These are phyloP conservation scores for Yamadazyma spencermartinsiae DNA, from an alignment of 1,139 yeast genomes.

Conservation along the genomic window DNA sequence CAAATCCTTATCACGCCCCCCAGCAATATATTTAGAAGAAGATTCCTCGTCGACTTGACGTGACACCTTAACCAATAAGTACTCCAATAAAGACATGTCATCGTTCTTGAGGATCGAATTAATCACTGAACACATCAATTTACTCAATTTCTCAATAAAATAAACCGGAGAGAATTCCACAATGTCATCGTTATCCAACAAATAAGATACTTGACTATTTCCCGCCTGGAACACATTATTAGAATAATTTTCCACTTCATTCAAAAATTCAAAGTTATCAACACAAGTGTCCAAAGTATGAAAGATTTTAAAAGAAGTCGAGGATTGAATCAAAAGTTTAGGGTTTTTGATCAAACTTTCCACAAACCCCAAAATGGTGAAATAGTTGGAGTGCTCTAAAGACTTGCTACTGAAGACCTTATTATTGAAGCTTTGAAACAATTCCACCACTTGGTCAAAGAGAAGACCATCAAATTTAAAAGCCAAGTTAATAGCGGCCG, in stretches of 20 bases:
- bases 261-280: slow-evolving; percentile 43
- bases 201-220: slow-evolving; percentile 21
- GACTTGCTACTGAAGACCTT: slow-evolving; percentile 22
- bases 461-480: slow-evolving; percentile 27
- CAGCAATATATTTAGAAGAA: slow-evolving; percentile 7
- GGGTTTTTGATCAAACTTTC: slow-evolving; percentile 42
- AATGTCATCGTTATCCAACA: slow-evolving; percentile 32
- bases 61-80: slow-evolving; percentile 28
- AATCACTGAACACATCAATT: slow-evolving; percentile 37
- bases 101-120: slow-evolving; percentile 29
- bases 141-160: slow-evolving; percentile 44
- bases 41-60: slow-evolving; percentile 20
- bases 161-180: slow-evolving; percentile 44
- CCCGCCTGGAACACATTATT: slow-evolving; percentile 23
- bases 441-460: slow-evolving; percentile 28
- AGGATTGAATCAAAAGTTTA: slow-evolving; percentile 28
- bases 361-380: slow-evolving; percentile 47
- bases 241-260: slow-evolving; percentile 39
- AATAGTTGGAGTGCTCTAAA: slow-evolving; percentile 38
- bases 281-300: slow-evolving; percentile 37
- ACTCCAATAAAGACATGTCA: slow-evolving; percentile 28
- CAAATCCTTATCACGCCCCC: slow-evolving; percentile 13
- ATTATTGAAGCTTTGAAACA: slow-evolving; percentile 31
- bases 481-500: slow-evolving; percentile 40
- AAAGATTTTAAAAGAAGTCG: slow-evolving; percentile 34